Percentiles rank a stretch among this genome's conserved stretches.
Conservation (phyloP, 2,329 filamentous ascomycete species). For the Mollisiaceae sp. region DNA sequence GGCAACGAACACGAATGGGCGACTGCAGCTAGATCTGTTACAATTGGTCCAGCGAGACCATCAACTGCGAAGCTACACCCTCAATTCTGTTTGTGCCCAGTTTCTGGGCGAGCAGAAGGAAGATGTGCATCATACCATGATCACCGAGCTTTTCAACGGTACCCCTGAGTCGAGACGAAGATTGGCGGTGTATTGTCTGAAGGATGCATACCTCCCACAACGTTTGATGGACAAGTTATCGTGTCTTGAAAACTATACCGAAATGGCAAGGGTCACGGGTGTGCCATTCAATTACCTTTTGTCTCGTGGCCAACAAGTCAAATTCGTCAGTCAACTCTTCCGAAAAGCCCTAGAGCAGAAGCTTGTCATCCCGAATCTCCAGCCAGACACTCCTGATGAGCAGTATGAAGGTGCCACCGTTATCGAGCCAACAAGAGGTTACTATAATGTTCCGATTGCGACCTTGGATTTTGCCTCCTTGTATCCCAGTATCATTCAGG, state of each 20-base stretch:
- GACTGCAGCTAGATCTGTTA: conserved; percentile 91
- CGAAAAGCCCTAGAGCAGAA: conserved; percentile 93
- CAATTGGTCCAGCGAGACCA: conserved; percentile 94
- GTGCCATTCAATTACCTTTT: conserved; percentile 96
- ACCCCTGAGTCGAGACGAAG: conserved; percentile 90
- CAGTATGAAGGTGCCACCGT: conserved; percentile 98
- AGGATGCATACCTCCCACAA: conserved; percentile 95
- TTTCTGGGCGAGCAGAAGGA: conserved; percentile 98
- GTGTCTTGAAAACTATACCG: conserved; percentile 98
- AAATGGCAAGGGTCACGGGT: conserved; percentile 99
- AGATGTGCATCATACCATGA: conserved; percentile 99
- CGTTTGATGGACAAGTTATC: conserved; percentile 96
- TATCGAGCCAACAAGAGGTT: conserved; percentile 91
- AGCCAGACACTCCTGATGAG: conserved; percentile 73
- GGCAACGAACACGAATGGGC: conserved; percentile 90
- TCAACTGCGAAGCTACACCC: conserved; percentile 92
- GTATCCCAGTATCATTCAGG: conserved; percentile 98
- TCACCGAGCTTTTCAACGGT: conserved; percentile 96
- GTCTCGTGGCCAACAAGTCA: conserved; percentile 92
- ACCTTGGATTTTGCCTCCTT: conserved; percentile 98
- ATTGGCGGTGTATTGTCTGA: conserved; percentile 93
- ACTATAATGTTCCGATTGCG: conserved; percentile 93
- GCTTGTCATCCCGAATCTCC: conserved; percentile 89
- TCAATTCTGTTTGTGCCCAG: conserved; percentile 94
- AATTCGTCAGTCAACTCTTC: conserved; percentile 97